A percentile compares a stretch with the other conserved stretches of the same genome.
Evolutionary conservation across 2,329 filamentous ascomycete species (phyloP).

Genomic region (Ambrosiella cleistominuta): DNA sequence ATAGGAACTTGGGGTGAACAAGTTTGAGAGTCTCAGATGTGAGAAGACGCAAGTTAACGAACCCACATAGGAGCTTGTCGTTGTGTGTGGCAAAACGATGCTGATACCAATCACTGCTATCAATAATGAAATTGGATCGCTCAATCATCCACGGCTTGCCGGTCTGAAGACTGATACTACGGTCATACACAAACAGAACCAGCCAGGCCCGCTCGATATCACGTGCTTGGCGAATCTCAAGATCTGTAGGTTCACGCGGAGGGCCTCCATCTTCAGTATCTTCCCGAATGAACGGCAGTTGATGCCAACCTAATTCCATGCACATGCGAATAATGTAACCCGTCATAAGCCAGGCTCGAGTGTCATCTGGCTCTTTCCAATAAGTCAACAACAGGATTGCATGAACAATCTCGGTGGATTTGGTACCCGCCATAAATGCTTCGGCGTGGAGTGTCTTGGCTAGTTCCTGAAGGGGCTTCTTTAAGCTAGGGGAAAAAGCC

Average conservation of each 20-base stretch:
- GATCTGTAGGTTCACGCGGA: slow-evolving; percentile 7
- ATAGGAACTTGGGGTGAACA: slow-evolving; percentile 14
- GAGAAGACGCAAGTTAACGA: slow-evolving; percentile 21
- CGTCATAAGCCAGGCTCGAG: slow-evolving; percentile 23
- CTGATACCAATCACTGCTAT: slow-evolving; percentile 21
- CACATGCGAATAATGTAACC: slow-evolving; percentile 25
- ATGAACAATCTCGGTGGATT: slow-evolving; percentile 24
- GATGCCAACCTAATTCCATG: slow-evolving; percentile 24
- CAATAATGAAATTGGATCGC: slow-evolving; percentile 21
- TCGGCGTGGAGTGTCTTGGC: slow-evolving; percentile 18
- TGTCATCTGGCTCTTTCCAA: slow-evolving; percentile 26
- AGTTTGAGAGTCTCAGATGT: slow-evolving; percentile 19
- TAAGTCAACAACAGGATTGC: slow-evolving; percentile 24
- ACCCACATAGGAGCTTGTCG: slow-evolving; percentile 22
- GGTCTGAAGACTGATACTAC: slow-evolving; percentile 24
- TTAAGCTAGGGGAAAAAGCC: slow-evolving; percentile 21
- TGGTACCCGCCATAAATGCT: slow-evolving; percentile 19
- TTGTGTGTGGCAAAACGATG: slow-evolving; percentile 18
- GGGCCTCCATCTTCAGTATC: neutral
- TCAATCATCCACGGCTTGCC: slow-evolving; percentile 27
- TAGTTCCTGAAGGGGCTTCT: slow-evolving; percentile 13
- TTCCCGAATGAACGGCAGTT: slow-evolving; percentile 14
- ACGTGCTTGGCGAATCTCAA: slow-evolving; percentile 17
- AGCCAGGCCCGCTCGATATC: slow-evolving; percentile 24
- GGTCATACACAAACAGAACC: slow-evolving; percentile 24